Evolutionary conservation across 805 yeast genomes (phyloP).

Genomic region (Lipomyces yamanashiensis): DNA sequence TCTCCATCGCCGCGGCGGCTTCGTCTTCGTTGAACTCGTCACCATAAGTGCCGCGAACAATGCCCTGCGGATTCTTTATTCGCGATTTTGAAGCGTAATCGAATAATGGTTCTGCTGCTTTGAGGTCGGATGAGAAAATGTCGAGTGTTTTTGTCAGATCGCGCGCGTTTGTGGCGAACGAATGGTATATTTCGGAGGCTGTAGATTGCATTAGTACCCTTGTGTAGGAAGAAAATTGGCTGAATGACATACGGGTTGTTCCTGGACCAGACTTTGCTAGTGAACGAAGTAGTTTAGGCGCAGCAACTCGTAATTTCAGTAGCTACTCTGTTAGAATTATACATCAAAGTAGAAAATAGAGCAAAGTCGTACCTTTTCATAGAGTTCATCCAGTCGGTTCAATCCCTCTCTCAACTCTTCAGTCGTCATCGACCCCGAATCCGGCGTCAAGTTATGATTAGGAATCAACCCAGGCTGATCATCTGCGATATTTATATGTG

Average conservation of each 20-base stretch:
- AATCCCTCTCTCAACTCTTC: conserved; percentile 7
- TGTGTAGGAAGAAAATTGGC: neutral
- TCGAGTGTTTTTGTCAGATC: conserved; percentile 7
- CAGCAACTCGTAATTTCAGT: conserved; percentile 13
- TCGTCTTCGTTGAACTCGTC: conserved; percentile 6
- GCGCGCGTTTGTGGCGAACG: conserved; percentile 15
- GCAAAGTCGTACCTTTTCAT: conserved; percentile 7
- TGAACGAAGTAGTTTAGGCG: conserved; percentile 13
- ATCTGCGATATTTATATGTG: no score
- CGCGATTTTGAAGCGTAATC: conserved; percentile 3
- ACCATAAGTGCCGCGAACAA: neutral
- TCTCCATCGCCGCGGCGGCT: neutral
- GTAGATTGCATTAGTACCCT: neutral
- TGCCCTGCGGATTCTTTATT: conserved; percentile 2
- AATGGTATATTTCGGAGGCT: conserved; percentile 13
- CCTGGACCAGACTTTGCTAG: conserved; percentile 2
- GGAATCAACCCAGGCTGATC: neutral
- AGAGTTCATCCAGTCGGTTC: conserved; percentile 11
- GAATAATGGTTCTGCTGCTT: conserved; percentile 7
- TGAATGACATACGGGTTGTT: neutral
- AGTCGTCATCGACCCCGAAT: neutral
- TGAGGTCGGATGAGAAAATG: conserved; percentile 6
- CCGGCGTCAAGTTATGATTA: neutral
- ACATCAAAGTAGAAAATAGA: neutral
- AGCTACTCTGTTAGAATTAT: neutral